These are phyloP conservation scores for Penicillium simplicissimum DNA, from an alignment of 495 filamentous ascomycete genomes.

Conservation along the genomic window DNA sequence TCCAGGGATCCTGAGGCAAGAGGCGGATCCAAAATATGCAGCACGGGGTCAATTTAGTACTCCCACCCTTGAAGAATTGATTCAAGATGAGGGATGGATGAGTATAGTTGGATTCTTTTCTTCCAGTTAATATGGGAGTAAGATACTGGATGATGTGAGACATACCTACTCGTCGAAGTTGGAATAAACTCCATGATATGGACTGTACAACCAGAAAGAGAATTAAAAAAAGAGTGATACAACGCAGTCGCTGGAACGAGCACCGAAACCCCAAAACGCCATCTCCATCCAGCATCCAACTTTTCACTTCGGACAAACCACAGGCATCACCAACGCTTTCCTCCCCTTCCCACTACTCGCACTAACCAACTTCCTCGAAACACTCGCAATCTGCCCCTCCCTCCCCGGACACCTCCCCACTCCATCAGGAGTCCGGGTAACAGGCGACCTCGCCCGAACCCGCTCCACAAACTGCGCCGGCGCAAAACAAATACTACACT, in stretches of 20 bases:
- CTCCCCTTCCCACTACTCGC: neutral
- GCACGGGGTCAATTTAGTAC: too few relatives aligned
- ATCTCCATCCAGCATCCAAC: neutral
- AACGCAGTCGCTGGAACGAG: neutral
- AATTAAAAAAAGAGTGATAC: neutral
- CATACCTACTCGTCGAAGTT: neutral
- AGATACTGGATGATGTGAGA: neutral
- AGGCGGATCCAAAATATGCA: too few relatives aligned
- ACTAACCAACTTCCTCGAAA: neutral
- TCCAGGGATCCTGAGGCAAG: too few relatives aligned
- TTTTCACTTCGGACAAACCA: neutral
- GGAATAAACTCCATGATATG: too few relatives aligned
- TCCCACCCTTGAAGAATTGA: too few relatives aligned
- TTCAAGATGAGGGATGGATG: neutral
- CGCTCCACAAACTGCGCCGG: conserved; percentile 18
- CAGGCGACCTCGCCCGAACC: neutral
- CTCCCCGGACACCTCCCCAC: neutral
- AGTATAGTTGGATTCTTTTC: neutral
- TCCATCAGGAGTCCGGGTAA: neutral
- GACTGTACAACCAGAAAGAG: too few relatives aligned
- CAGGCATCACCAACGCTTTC: neutral
- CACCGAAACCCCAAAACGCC: neutral
- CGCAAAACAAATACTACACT: conserved; percentile 30
- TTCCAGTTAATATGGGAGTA: neutral
- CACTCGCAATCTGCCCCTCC: neutral